Conservation (phyloP, 2,329 filamentous ascomycete species). For the Ophiostoma australiae region DNA sequence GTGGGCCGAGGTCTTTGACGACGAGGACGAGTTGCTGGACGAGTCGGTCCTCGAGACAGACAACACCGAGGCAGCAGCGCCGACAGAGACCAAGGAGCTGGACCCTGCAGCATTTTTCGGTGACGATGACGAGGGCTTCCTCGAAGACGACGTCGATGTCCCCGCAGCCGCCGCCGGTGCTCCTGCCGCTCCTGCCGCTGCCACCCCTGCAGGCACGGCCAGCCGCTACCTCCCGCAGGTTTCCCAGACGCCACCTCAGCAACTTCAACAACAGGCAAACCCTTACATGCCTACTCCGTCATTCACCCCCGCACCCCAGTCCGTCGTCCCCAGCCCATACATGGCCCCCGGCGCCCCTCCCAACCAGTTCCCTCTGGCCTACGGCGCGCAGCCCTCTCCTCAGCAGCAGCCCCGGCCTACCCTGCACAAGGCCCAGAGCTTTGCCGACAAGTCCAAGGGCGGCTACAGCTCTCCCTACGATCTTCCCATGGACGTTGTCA, state of each 20-base stretch:
- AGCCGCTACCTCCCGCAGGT: constrained; percentile 26
- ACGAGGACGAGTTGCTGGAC: constrained; percentile 60
- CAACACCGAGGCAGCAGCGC: background rate
- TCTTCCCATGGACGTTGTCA: constrained; percentile 82
- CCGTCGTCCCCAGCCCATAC: constrained; percentile 17
- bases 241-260: constrained; percentile 11
- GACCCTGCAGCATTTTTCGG: constrained; percentile 65
- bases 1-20: constrained; percentile 79
- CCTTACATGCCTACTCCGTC: constrained; percentile 24
- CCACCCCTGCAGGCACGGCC: background rate
- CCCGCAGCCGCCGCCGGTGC: constrained; percentile 21
- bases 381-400: constrained; percentile 31
- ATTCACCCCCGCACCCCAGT: constrained; percentile 6
- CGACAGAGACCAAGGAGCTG: constrained; percentile 42
- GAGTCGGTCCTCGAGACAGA: constrained; percentile 44
- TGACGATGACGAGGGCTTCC: constrained; percentile 79
- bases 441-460: constrained; percentile 82
- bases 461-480: constrained; percentile 95
- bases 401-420: constrained; percentile 15
- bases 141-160: constrained; percentile 61
- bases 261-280: constrained; percentile 21
- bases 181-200: background rate
- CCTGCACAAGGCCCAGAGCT: constrained; percentile 64
- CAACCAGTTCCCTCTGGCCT: constrained; percentile 21
- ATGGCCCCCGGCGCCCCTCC: constrained; percentile 9